These are phyloP conservation scores for Inonotus hispidus DNA, from an alignment of 1,284 basidiomycete genomes.

Conservation along the genomic window DNA sequence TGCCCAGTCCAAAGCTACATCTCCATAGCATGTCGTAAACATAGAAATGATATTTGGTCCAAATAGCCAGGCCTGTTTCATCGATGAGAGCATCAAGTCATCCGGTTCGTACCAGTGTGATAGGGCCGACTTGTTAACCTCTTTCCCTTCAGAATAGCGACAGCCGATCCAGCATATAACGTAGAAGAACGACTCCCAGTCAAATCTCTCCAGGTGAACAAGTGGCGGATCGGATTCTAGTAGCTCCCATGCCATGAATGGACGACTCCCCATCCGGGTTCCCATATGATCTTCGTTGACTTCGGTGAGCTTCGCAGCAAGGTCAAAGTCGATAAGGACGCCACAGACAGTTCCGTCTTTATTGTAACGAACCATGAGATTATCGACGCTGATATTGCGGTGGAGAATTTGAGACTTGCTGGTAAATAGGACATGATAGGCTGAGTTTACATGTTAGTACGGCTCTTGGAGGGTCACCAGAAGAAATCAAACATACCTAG, in stretches of 20 bases:
- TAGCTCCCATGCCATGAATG: slow-evolving; percentile 10
- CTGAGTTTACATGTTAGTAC: neutral
- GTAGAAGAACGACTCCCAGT: too few species aligned
- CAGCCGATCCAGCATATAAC: too few species aligned
- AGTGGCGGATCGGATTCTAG: neutral
- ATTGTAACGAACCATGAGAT: slow-evolving; percentile 2
- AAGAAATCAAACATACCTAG: neutral
- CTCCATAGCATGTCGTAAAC: neutral
- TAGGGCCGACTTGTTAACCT: neutral
- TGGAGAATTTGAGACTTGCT: neutral
- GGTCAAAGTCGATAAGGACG: slow-evolving; percentile 11
- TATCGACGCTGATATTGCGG: slow-evolving; percentile 8
- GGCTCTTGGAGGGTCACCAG: too few species aligned
- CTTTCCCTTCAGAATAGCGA: neutral
- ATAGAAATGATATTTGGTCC: neutral
- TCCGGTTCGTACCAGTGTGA: neutral
- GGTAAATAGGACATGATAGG: slow-evolving; percentile 1
- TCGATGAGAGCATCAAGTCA: neutral
- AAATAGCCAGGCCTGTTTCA: neutral
- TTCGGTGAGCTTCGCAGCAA: neutral
- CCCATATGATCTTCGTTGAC: neutral
- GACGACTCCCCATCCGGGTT: slow-evolving; percentile 2
- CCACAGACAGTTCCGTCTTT: neutral
- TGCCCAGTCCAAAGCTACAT: neutral
- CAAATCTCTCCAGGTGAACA: neutral